Evolutionary conservation across 148 eudicot genomes (phyloP).

Genomic region (Gaultheria prostrata): DNA sequence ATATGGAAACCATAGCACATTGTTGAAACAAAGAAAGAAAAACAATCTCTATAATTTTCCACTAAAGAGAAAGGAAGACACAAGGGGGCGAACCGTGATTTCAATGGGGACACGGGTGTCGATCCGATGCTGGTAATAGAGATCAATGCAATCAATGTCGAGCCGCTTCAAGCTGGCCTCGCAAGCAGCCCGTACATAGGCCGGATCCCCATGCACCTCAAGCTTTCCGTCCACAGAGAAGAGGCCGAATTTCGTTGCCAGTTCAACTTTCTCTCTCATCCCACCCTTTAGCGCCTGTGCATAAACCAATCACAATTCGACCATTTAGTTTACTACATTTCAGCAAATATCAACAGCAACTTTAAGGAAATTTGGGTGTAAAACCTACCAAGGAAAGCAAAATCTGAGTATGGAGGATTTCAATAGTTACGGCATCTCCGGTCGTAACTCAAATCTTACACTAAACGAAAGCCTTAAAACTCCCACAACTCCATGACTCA

Average conservation of each 20-base stretch:
- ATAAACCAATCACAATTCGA: neutral
- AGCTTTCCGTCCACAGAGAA: neutral
- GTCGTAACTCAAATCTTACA: neutral
- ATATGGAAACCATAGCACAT: neutral
- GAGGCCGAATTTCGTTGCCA: slow-evolving; percentile 18
- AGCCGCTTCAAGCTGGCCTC: slow-evolving; percentile 21
- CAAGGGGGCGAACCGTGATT: slow-evolving; percentile 7
- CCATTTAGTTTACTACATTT: neutral
- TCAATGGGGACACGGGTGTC: slow-evolving; percentile 19
- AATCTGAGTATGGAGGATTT: neutral
- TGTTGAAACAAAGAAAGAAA: neutral
- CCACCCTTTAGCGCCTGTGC: slow-evolving; percentile 18
- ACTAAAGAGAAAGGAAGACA: neutral
- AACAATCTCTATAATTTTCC: neutral
- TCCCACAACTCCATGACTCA: neutral
- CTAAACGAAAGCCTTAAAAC: neutral
- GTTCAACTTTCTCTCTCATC: slow-evolving; percentile 13
- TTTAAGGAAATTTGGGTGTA: neutral
- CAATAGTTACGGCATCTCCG: neutral
- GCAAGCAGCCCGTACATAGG: slow-evolving; percentile 15
- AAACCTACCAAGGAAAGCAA: neutral
- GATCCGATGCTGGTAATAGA: slow-evolving; percentile 12
- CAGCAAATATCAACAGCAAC: neutral
- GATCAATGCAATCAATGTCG: slow-evolving; percentile 7
- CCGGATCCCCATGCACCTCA: slow-evolving; percentile 9